phyloP scores from a whole-genome alignment of 2,329 filamentous ascomycete genomes.

The Colletotrichum tropicale region DNA sequence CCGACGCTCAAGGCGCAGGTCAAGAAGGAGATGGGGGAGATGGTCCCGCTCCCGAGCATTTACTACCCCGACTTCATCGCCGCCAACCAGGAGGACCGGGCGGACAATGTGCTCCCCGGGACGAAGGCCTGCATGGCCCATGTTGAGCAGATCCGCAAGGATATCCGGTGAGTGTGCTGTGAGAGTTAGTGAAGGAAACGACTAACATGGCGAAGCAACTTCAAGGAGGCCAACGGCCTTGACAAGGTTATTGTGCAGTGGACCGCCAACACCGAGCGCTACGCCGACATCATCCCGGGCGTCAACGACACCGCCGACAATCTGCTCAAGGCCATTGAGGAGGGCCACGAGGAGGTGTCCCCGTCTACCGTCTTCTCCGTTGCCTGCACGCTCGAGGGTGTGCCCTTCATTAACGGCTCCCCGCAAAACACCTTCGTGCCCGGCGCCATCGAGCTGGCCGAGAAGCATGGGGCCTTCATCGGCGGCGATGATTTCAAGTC shows the following conservation, averaged over 20 bases:
- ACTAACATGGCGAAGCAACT: conserved; percentile 61
- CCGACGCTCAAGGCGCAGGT: conserved; percentile 90
- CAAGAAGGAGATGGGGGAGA: conserved; percentile 88
- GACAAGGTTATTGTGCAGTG: conserved; percentile 98
- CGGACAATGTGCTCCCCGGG: conserved; percentile 87
- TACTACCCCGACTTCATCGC: conserved; percentile 99
- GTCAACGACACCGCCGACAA: conserved; percentile 98
- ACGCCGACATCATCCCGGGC: conserved; percentile 83
- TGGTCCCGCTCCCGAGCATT: conserved; percentile 90
- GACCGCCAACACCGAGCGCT: conserved; percentile 99
- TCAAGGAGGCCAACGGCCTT: conserved; percentile 83
- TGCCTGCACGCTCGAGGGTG: conserved; percentile 86
- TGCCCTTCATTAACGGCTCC: conserved; percentile 98
- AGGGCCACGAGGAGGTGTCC: conserved; percentile 87
- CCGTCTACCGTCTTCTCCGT: conserved; percentile 97
- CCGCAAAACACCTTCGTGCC: conserved; percentile 99
- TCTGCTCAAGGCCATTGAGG: conserved; percentile 84
- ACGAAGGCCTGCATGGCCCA: conserved; percentile 85
- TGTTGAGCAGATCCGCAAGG: conserved; percentile 89
- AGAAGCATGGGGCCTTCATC: conserved; percentile 87
- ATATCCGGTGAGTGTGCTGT: conserved; percentile 64
- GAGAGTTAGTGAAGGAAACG: background rate
- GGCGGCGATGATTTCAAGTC: conserved; percentile 99
- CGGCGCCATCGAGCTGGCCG: conserved; percentile 86
- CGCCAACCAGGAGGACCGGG: conserved; percentile 95